phyloP scores from a whole-genome alignment of 1,139 yeast species.

The Meyerozyma carpophila region DNA sequence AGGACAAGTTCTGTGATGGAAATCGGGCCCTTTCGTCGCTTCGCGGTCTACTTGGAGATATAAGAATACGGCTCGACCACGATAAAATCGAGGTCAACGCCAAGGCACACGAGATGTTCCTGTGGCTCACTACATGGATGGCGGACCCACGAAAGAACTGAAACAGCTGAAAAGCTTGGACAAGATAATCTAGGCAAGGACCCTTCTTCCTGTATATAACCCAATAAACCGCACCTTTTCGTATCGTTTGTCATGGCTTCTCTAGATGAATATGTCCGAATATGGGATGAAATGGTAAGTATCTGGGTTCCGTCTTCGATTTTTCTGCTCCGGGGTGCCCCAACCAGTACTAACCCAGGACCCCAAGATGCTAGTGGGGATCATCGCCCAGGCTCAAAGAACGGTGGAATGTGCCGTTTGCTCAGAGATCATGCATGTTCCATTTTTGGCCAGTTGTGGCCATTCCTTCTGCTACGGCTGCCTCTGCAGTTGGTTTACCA shows the following conservation, averaged over 20 bases:
- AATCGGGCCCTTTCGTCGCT: conserved; percentile 14
- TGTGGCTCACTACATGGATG: conserved; percentile 23
- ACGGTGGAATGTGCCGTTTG: conserved; percentile 39
- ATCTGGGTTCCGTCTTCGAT: neutral
- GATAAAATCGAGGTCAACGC: conserved; percentile 23
- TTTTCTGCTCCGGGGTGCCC: neutral
- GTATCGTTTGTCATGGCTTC: neutral
- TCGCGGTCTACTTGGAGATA: conserved; percentile 31
- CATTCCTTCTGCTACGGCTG: conserved; percentile 47
- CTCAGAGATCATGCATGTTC: conserved; percentile 41
- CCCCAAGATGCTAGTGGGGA: conserved; percentile 9
- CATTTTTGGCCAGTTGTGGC: conserved; percentile 38
- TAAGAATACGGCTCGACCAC: conserved; percentile 22
- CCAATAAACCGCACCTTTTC: neutral
- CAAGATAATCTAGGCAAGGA: no score
- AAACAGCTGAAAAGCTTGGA: neutral
- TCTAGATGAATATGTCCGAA: conserved; percentile 4
- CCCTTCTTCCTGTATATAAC: no score
- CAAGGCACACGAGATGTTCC: conserved; percentile 17
- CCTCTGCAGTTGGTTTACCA: conserved; percentile 45
- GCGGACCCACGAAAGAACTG: conserved; percentile 3
- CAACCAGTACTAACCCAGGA: conserved; percentile 15
- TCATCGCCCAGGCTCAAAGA: conserved; percentile 19
- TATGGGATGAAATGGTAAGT: conserved; percentile 14
- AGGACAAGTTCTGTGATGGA: neutral